Evolutionary conservation across 2,329 filamentous ascomycete species (phyloP).

Genomic region (Claviceps sp.): DNA sequence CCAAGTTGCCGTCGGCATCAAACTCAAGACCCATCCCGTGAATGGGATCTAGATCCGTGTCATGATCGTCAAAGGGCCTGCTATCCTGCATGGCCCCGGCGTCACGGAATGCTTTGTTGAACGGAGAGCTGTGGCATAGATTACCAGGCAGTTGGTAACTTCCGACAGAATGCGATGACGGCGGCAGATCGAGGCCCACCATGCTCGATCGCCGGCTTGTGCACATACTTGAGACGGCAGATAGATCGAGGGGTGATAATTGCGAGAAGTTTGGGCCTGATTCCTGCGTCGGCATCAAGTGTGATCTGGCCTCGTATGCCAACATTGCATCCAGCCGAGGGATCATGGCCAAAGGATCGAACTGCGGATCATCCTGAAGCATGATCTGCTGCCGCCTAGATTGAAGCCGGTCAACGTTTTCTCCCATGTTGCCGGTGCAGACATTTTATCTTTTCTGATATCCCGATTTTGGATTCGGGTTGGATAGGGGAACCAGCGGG

Average conservation of each 20-base stretch:
- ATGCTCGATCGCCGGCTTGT: conserved; percentile 15
- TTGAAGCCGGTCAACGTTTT: too few relatives aligned
- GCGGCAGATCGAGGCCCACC: conserved; percentile 19
- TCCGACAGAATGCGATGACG: conserved; percentile 21
- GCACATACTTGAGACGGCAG: conserved; percentile 18
- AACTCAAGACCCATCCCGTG: conserved; percentile 34
- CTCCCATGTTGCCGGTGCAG: not conserved
- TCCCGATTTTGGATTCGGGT: not conserved
- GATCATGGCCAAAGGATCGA: conserved; percentile 28
- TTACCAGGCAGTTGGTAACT: conserved; percentile 21
- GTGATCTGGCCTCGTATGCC: conserved; percentile 20
- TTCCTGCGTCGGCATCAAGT: conserved; percentile 21
- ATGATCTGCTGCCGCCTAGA: conserved; percentile 61
- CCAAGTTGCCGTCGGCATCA: conserved; percentile 36
- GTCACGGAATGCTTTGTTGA: conserved; percentile 11
- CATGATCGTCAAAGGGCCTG: conserved; percentile 25
- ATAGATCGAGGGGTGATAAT: conserved; percentile 24
- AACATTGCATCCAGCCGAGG: conserved; percentile 22
- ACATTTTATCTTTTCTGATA: not conserved
- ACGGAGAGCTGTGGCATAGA: conserved; percentile 20
- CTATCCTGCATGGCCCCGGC: conserved; percentile 12
- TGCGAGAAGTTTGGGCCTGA: conserved; percentile 28
- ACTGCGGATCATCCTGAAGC: conserved; percentile 70
- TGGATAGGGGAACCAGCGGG: not conserved
- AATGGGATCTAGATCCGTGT: conserved; percentile 22